phyloP scores from a whole-genome alignment of 2,329 filamentous ascomycete genomes.

The Fusarium albidum region DNA sequence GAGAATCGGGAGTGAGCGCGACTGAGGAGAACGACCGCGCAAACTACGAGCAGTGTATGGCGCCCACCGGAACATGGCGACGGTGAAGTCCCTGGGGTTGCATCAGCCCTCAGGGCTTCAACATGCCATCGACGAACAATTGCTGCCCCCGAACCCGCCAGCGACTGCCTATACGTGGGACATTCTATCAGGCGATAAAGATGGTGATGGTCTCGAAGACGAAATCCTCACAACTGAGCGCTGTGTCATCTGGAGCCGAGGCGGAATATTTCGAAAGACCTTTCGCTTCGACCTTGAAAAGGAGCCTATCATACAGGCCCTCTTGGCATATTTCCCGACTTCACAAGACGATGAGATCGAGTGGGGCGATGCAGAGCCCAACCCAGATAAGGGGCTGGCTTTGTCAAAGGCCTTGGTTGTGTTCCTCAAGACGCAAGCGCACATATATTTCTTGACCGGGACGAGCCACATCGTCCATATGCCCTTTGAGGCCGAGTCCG shows the following conservation, averaged over 20 bases:
- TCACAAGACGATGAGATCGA: constrained; percentile 49
- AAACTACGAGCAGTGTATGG: constrained; percentile 42
- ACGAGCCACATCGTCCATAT: constrained; percentile 90
- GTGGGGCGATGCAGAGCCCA: constrained; percentile 9
- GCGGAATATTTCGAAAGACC: constrained; percentile 82
- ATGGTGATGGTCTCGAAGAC: constrained; percentile 66
- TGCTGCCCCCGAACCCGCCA: constrained; percentile 74
- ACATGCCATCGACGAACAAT: constrained; percentile 82
- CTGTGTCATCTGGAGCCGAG: constrained; percentile 89
- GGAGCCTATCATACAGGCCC: constrained; percentile 83
- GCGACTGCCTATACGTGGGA: constrained; percentile 79
- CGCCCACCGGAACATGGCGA: constrained; percentile 72
- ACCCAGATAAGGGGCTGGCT: constrained; percentile 27
- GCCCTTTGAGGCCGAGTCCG: constrained; percentile 91
- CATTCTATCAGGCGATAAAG: constrained; percentile 56
- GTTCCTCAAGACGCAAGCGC: constrained; percentile 89
- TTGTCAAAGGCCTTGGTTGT: constrained; percentile 81
- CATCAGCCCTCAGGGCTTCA: constrained; percentile 86
- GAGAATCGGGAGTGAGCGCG: constrained; percentile 1
- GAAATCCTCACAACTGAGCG: constrained; percentile 80
- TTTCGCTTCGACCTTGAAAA: constrained; percentile 89
- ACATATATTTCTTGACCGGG: constrained; percentile 90
- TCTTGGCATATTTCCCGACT: constrained; percentile 82
- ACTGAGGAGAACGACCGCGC: constrained; percentile 1
- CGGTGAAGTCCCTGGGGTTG: constrained; percentile 87